These are phyloP conservation scores for Grigorovia yakushimaensis DNA, from an alignment of 805 yeast genomes.

Conservation along the genomic window DNA sequence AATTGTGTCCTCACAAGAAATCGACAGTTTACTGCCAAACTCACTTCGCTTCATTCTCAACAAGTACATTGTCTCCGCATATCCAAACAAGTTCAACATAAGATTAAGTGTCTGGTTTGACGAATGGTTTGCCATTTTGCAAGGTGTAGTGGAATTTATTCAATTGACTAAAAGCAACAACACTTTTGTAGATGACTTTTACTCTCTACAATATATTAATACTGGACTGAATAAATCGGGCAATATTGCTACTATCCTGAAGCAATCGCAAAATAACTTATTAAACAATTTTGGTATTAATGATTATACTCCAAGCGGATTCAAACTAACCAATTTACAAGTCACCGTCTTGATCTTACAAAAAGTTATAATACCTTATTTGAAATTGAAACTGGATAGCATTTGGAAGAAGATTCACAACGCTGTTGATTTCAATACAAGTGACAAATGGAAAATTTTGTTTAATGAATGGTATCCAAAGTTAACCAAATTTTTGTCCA, in stretches of 20 bases:
- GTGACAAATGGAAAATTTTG: constrained; percentile 12
- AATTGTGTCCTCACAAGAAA: constrained; percentile 69
- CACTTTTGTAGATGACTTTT: constrained; percentile 83
- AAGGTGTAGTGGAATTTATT: constrained; percentile 61
- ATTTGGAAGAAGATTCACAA: not conserved
- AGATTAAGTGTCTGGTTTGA: constrained; percentile 70
- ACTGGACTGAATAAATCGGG: constrained; percentile 33
- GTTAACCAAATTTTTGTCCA: constrained; percentile 36
- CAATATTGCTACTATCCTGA: constrained; percentile 10
- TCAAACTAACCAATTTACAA: constrained; percentile 45
- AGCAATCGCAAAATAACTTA: constrained; percentile 5
- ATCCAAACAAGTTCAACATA: constrained; percentile 59
- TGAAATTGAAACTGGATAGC: constrained; percentile 55
- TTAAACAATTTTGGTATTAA: not conserved
- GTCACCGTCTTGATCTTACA: constrained; percentile 44
- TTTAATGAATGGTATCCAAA: constrained; percentile 58
- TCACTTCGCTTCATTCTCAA: constrained; percentile 71
- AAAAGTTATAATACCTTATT: constrained; percentile 55
- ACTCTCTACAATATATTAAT: constrained; percentile 53
- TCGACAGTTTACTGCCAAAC: constrained; percentile 69
- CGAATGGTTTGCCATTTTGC: constrained; percentile 40
- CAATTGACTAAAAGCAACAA: constrained; percentile 69
- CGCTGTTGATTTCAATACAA: too few relatives aligned
- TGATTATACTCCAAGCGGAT: not conserved
- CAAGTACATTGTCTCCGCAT: constrained; percentile 60